Conservation (phyloP, 2,329 filamentous ascomycete genomes). For the Aquanectria penicillioides region DNA sequence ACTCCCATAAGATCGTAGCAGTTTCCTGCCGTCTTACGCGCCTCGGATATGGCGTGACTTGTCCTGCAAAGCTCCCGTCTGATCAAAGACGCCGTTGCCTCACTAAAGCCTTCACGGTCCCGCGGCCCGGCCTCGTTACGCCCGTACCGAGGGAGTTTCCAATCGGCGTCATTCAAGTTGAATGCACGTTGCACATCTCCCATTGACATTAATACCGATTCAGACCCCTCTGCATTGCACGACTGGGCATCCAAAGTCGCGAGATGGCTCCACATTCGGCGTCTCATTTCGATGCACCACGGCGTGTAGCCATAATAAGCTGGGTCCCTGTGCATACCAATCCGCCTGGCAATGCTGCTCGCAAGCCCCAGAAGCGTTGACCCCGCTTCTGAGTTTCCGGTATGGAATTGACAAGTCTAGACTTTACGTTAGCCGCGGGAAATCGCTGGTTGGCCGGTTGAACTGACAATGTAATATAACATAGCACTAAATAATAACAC, state of each 20-base stretch:
- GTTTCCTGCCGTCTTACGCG: constrained; percentile 12
- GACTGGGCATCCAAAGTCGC: constrained; percentile 27
- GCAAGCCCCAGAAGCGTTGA: constrained; percentile 26
- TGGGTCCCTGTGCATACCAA: constrained; percentile 30
- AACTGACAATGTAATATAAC: constrained; percentile 29
- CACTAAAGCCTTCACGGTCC: constrained; percentile 28
- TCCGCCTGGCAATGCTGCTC: constrained; percentile 26
- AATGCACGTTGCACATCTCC: constrained; percentile 26
- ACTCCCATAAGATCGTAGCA: constrained; percentile 25
- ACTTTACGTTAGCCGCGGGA: neutral
- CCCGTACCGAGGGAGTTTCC: constrained; percentile 12
- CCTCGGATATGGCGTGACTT: constrained; percentile 20
- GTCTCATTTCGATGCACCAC: constrained; percentile 29
- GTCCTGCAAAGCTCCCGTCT: constrained; percentile 26
- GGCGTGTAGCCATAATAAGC: constrained; percentile 29
- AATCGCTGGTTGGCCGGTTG: neutral
- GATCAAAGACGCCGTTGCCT: constrained; percentile 22
- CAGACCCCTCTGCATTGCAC: constrained; percentile 24
- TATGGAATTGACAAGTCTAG: constrained; percentile 30
- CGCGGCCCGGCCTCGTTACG: constrained; percentile 16
- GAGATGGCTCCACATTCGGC: constrained; percentile 29
- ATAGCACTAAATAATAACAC: constrained; percentile 26
- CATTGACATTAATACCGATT: constrained; percentile 19
- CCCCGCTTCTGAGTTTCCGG: constrained; percentile 26
- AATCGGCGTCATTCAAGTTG: constrained; percentile 24